phyloP scores from a whole-genome alignment of 129 eudicot species.

The Centaurea solstitialis region DNA sequence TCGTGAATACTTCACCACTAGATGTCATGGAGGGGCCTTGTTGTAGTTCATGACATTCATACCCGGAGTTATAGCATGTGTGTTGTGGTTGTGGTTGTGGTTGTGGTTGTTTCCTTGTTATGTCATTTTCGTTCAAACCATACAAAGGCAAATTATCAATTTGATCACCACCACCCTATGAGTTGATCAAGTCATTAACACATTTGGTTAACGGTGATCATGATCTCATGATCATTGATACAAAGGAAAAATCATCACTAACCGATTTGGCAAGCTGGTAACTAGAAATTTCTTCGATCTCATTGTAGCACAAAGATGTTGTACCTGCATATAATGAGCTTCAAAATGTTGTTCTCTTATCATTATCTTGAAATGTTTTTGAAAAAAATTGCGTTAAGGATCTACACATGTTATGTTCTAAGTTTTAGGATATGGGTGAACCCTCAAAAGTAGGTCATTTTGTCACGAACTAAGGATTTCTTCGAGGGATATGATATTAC shows the following conservation, averaged over 20 bases:
- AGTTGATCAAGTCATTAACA: neutral
- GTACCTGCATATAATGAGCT: neutral
- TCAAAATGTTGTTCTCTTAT: neutral
- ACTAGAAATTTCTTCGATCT: slow-evolving; percentile 55
- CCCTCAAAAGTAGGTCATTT: neutral
- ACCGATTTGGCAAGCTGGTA: slow-evolving; percentile 78
- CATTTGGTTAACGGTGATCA: neutral
- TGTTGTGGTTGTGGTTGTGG: slow-evolving; percentile 63
- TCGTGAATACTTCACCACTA: slow-evolving; percentile 40
- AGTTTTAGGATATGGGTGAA: neutral
- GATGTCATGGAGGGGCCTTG: slow-evolving; percentile 56
- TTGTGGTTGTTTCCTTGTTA: slow-evolving; percentile 57
- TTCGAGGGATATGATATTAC: slow-evolving; percentile 26
- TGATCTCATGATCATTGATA: neutral
- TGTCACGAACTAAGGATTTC: neutral
- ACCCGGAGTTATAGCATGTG: slow-evolving; percentile 50
- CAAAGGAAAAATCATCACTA: neutral
- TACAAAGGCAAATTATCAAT: slow-evolving; percentile 66
- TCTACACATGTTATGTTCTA: neutral
- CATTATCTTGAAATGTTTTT: neutral
- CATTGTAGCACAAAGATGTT: slow-evolving; percentile 20
- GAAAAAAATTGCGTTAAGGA: neutral
- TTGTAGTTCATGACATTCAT: slow-evolving; percentile 28
- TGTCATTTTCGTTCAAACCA: slow-evolving; percentile 73
- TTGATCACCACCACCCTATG: slow-evolving; percentile 66